Evolutionary conservation across 164 flowering plant genomes (phyloP).

Genomic region (Magnolia kwangsiensis): DNA sequence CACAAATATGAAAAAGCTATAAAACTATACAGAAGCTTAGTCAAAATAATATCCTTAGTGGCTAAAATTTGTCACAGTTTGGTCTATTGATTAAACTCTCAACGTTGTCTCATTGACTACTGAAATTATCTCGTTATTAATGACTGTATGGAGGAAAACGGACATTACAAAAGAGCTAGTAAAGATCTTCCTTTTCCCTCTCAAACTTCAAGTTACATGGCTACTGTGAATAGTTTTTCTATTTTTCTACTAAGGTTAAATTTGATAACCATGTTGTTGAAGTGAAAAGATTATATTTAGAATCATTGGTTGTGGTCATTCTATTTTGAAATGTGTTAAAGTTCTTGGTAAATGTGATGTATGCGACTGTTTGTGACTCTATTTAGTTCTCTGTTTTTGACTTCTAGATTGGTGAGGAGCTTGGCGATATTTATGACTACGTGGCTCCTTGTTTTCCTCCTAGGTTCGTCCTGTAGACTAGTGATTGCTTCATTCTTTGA

Average conservation of each 20-base stretch:
- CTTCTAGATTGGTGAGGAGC: constrained; percentile 87
- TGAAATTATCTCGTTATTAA: background rate
- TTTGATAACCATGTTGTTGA: background rate
- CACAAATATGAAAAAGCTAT: no score
- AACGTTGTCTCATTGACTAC: background rate
- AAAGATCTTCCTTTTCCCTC: background rate
- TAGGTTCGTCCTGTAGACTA: constrained; percentile 49
- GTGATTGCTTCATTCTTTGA: background rate
- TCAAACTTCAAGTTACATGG: background rate
- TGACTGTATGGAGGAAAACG: background rate
- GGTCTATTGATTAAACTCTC: background rate
- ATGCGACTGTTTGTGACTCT: background rate
- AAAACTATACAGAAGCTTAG: background rate
- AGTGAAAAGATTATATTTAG: background rate
- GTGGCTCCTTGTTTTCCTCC: constrained; percentile 99
- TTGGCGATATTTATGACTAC: constrained; percentile 93
- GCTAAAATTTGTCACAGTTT: background rate
- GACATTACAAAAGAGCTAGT: background rate
- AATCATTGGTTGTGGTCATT: background rate
- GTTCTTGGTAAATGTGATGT: background rate
- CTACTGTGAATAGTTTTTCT: background rate
- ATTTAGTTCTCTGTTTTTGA: constrained; percentile 8
- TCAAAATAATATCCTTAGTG: background rate
- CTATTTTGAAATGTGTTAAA: background rate
- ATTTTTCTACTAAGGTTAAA: background rate